Conservation (phyloP, 2,329 filamentous ascomycete genomes). For the Colletotrichum navitas region DNA sequence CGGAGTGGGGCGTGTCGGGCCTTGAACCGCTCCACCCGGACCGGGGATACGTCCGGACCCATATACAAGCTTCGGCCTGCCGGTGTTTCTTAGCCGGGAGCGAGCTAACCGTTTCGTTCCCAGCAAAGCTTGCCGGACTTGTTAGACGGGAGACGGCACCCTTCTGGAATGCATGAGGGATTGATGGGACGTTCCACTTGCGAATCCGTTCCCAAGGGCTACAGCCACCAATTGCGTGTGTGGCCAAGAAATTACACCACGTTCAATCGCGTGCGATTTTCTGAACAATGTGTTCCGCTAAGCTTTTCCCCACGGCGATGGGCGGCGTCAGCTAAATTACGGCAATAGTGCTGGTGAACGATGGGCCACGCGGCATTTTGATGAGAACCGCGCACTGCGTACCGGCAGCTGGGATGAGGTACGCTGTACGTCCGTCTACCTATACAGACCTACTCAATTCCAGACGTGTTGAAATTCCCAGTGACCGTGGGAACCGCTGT, state of each 20-base stretch:
- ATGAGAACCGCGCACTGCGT: constrained; percentile 61
- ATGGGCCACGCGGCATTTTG: neutral
- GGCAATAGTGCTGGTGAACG: neutral
- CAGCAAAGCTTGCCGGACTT: neutral
- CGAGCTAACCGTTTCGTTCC: no score
- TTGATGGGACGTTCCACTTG: neutral
- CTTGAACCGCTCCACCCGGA: neutral
- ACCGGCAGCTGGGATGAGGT: constrained; percentile 76
- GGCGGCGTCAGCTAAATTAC: neutral
- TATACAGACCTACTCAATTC: constrained; percentile 61
- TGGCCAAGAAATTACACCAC: neutral
- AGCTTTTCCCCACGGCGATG: constrained; percentile 60
- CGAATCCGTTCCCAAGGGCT: neutral
- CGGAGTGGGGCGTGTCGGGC: neutral
- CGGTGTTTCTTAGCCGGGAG: neutral
- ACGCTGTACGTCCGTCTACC: constrained; percentile 69
- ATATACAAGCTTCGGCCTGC: neutral
- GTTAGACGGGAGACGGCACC: no score
- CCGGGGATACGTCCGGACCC: neutral
- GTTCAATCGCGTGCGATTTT: neutral
- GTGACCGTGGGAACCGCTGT: neutral
- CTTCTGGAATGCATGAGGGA: neutral
- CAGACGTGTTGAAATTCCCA: neutral
- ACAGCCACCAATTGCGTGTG: neutral
- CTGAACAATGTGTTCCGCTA: constrained; percentile 45